Base-by-base conservation (phyloP, 1,139 yeast species). In the Kurtzmaniella quercitrusa region DNA sequence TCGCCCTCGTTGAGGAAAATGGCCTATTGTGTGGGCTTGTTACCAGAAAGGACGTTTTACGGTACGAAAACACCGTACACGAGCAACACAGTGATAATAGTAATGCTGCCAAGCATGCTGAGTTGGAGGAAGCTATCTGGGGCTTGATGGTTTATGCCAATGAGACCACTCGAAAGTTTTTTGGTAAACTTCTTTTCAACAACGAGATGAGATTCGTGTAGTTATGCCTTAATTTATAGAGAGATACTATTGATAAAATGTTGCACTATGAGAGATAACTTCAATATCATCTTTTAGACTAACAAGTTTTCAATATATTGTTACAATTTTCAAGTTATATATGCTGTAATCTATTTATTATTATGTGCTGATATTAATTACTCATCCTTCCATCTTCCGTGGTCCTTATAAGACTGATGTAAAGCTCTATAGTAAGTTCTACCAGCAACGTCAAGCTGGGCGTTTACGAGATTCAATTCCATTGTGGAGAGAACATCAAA, bases 341-440 rank as follows among this genome's bases (percentile, higher is more conserved):
- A 21, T 21, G 23, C 23, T 21, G 23, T 21, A 21, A 5, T 27
- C 19, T 18, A 19, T 16, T 42, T 15, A 25, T 6, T 9, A 9
- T 33, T 5, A 10, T 17, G 17, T 16, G n/a, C 9, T 10, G 15
- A 33, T 33, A 11, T 41, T 43, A 49, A 37, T 46, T 60, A 75
- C 44, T 72, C 74, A 49, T 81, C 89, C 47, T 67, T 80, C 98
- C 98, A 91, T 60, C 85, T 88, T 44, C 96, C 96, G 50, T 75
- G 75, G 52, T 77, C 81, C 59, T 79, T 79, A 64, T 89, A 93
- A 49, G 85, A 89, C 6, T 78, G 77, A 54, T 85, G 88, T 38
- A 90, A 56, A 0, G 79, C 67, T 57, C 77, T 82, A 68, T 82
- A 85, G 53, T 83, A 79, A 2, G 82, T 73, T 50, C 86, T 77